These are phyloP conservation scores for Mortierella antarctica DNA, from an alignment of 192 early-diverging fungal species.

Conservation along the genomic window DNA sequence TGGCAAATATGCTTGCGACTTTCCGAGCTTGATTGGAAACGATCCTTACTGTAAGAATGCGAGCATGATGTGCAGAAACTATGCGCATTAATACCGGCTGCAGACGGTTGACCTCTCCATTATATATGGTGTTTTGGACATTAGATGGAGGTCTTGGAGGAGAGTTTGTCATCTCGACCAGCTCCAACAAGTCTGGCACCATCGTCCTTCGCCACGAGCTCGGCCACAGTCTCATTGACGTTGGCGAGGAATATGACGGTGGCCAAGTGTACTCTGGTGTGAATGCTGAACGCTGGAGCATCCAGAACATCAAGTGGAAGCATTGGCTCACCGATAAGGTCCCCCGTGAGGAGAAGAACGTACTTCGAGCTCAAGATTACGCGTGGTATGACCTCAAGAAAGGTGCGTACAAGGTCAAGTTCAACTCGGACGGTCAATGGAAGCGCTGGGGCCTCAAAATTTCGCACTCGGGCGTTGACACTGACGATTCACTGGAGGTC, in stretches of 20 bases:
- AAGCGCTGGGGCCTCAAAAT: constrained; percentile 66
- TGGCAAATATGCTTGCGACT: constrained; percentile 68
- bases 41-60: constrained; percentile 58
- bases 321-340: constrained; percentile 63
- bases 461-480: constrained; percentile 67
- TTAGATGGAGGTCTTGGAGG: constrained; percentile 70
- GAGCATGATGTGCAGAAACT: too few relatives aligned
- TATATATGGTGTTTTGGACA: neutral
- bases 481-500: constrained; percentile 56
- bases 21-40: constrained; percentile 69
- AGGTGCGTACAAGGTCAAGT: constrained; percentile 62
- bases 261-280: constrained; percentile 60
- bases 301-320: constrained; percentile 65
- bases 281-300: constrained; percentile 58
- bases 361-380: constrained; percentile 62
- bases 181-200: constrained; percentile 63
- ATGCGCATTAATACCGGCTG: neutral
- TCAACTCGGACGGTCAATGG: constrained; percentile 61
- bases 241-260: constrained; percentile 50
- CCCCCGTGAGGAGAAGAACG: constrained; percentile 53
- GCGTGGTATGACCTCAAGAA: constrained; percentile 71
- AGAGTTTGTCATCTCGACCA: constrained; percentile 71
- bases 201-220: constrained; percentile 70
- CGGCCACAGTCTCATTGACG: constrained; percentile 49
- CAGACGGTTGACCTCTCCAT: neutral